A percentile compares a stretch with the other conserved stretches of the same genome.
These are phyloP conservation scores for Ceratocystis huliohia DNA, from an alignment of 2,329 filamentous ascomycete species.

Conservation along the genomic window DNA sequence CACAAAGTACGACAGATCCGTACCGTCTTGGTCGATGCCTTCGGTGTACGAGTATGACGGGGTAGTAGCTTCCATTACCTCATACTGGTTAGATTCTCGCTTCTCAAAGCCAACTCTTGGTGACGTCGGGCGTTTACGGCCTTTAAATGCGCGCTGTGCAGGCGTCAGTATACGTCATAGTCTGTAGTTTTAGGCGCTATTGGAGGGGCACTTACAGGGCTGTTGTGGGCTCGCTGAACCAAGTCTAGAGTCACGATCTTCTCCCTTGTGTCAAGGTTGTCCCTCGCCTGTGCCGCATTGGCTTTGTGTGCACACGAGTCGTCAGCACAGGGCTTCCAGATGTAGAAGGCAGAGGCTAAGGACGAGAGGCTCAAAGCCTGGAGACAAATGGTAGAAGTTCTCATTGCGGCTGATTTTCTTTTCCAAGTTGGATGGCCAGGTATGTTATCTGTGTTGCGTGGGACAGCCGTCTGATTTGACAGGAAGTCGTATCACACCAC, in stretches of 20 bases:
- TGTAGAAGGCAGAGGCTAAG: conserved; percentile 19
- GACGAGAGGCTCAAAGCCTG: conserved; percentile 15
- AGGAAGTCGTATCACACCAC: background rate
- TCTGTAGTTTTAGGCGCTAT: background rate
- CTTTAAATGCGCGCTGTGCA: background rate
- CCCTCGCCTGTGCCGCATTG: background rate
- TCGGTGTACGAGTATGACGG: conserved; percentile 37
- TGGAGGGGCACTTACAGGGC: conserved; percentile 15
- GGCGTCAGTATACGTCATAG: conserved; percentile 16
- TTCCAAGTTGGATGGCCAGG: background rate
- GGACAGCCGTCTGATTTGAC: background rate
- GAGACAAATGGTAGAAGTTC: background rate
- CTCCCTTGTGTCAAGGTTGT: background rate
- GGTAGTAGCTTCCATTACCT: conserved; percentile 35
- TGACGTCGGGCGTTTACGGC: conserved; percentile 16
- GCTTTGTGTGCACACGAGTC: conserved; percentile 19
- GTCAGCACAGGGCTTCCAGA: conserved; percentile 21
- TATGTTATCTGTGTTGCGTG: background rate
- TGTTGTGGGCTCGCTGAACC: conserved; percentile 11
- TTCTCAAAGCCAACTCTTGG: conserved; percentile 24
- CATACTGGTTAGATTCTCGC: conserved; percentile 35
- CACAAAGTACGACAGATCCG: conserved; percentile 54
- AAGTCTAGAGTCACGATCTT: conserved; percentile 10
- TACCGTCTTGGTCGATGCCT: conserved; percentile 51
- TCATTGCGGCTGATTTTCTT: conserved; percentile 7